Base-by-base conservation (phyloP, 1,139 yeast species). In the Hansenula lynferdii region DNA sequence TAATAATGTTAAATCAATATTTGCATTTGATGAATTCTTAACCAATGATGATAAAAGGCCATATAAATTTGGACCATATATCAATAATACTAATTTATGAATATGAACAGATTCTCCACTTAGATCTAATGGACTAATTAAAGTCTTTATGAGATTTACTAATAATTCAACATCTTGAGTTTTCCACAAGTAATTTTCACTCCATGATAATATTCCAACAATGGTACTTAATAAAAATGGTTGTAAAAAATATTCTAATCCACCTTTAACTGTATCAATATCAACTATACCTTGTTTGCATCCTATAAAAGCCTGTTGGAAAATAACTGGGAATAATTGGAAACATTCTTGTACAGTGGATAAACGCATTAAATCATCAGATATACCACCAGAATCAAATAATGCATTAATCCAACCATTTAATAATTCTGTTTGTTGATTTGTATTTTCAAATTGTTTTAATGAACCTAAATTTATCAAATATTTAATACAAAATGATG, bases 381-480 rank as follows among this genome's bases (percentile, higher is more conserved):
- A 80, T 30, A 90, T 75, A 3, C 96, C 96, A 39, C 89, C 94
- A 31, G 86, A 77, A 43, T 86, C 90, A 61, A 85, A 89, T 34
- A 90, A 60, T 2, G 94, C 92, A 31, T 74, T 67, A 31, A 85
- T 73, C 97, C 97, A 90, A 30, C 78, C 84, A 35, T 76, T 77
- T 24, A 85, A 61, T 11, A 82, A 66, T 28, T 68, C 75, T 35
- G 55, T 36, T 30, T 41, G 40, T 24, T 44, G 48, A 5, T 43
- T 31, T 14, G 39, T 28, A 2, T 41, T 39, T 19, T 36, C 39
- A 17, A 41, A 30, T 26, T 51, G 46, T 15, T 40, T 40, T 5
- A 52, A 43, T 5, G 48, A 40, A 2, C 60, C 59, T 34, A 54
- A 38, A 14, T 30, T 46, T 0, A 49, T 42, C n/a, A 55, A 31